Base-by-base conservation (phyloP, 768 basidiomycete species). In the Pleurotus eryngii region DNA sequence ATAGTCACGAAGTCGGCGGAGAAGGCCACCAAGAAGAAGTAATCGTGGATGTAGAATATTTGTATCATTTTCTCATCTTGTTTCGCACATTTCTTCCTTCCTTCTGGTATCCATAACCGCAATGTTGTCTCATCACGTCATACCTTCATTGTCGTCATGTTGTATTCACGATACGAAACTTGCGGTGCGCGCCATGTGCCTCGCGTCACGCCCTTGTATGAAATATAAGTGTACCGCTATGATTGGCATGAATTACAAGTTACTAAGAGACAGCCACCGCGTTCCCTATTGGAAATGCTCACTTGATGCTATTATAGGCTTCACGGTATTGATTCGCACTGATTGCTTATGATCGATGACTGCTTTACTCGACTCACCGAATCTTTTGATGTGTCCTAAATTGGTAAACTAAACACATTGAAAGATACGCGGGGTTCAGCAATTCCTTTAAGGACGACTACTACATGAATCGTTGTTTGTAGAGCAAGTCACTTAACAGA, bases 21-120 rank as follows among this genome's bases (percentile, higher is more conserved):
- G 87, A 95, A 95, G 82, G 94, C 93, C 65, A 72, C 84, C 79
- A 92, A 92, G 90, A 92, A 92, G 89, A 92, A 92, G 81, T 92
- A 90, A 87, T 81, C 38, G 7, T 85, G 85, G 85, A 86, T 82
- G 85, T 86, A 84, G 81, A 86, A 83, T 71, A 72, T 72, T 74
- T 81, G 82, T 85, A 81, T 77, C 68, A 72, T 77, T 76, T 75
- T 79, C 76, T 79, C 78, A 74, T 77, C 70, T 67, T 73, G 72
- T 76, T 70, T 71, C 69, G 70, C 67, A 71, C 64, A 76, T 74
- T 74, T 70, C 71, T 71, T 71, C 75, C 72, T 72, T 67, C 76
- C 67, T 74, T 67, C 67, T 65, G 73, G 71, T 72, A 66, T 67
- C 72, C 69, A 71, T 69, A 61, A 58, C 68, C 68, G 63, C 61